Base-by-base conservation (phyloP, 202 grass and related monocot genomes). In the Sporobolus alterniflorus region DNA sequence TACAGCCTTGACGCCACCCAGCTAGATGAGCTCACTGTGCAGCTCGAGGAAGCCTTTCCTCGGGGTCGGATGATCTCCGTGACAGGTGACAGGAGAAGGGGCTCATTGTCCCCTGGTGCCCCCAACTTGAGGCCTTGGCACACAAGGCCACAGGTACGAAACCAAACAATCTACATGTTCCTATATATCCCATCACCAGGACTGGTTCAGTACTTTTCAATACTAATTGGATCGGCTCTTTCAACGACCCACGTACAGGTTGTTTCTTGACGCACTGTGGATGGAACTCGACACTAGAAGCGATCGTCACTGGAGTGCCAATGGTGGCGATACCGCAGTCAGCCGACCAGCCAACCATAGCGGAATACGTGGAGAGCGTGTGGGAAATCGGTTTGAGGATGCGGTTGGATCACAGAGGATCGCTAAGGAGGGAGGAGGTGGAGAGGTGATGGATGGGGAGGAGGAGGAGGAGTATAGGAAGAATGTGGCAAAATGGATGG, bases 211-310 rank as follows among this genome's bases (percentile, higher is more conserved):
- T n/a, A n/a, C n/a, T n/a, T n/a, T n/a, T n/a, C 7, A 36, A 3
- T 28, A 25, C 8, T 50, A 49, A 39, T 18, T 25, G 7, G 12
- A 5, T 14, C 36, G 2, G 11, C 0, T 50, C 20, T 42, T n/a
- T n/a, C n/a, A n/a, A 64, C 78, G 25, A 12, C 22, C n/a, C n/a
- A n/a, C 15, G 9, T 79, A 21, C 36, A 85, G 83, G 83, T 20
- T 86, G 83, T 46, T 86, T 86, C 26, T 44, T 73, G 3, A 91
- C 76, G 2, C 84, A 86, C 1, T 94, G 86, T 0, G 86, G 92
- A 3, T 94, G 92, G 89, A 94, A 94, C 76, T 94, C 89, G 0
- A 91, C 89, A 9, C 4, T 87, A 0, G 92, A 91, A 48, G 83
- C 86, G 5, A 18, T 94, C 7, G 62, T n/a, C 36, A 50, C 44